Evolutionary conservation across 1,139 yeast species (phyloP).

Genomic region (Kodamaea alishanica): DNA sequence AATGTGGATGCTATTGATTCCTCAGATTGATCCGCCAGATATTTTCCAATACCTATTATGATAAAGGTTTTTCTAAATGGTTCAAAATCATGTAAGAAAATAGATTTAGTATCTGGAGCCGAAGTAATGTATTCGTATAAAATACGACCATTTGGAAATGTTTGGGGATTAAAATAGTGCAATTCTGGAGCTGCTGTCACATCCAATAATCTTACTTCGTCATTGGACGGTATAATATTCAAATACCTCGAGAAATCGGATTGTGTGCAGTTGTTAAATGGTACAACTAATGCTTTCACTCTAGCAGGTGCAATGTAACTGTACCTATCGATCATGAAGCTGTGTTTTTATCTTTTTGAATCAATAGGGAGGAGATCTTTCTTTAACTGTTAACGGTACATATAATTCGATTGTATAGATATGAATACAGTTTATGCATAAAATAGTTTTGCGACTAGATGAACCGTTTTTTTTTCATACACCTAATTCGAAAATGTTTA

Average conservation of each 20-base stretch:
- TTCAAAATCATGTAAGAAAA: conserved; percentile 81
- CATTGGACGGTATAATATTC: conserved; percentile 42
- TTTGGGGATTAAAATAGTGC: conserved; percentile 72
- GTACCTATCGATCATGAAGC: conserved; percentile 13
- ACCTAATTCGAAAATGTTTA: no score
- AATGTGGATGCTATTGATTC: conserved; percentile 24
- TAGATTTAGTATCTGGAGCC: conserved; percentile 51
- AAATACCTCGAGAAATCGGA: conserved; percentile 48
- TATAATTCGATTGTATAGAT: no score
- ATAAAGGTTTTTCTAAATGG: conserved; percentile 77
- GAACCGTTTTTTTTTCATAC: no score
- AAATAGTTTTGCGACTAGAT: no score
- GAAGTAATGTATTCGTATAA: conserved; percentile 53
- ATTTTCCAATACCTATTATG: conserved; percentile 60
- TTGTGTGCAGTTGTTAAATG: conserved; percentile 54
- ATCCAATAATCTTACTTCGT: conserved; percentile 71
- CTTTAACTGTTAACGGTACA: no score
- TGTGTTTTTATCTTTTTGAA: no score
- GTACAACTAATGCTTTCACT: conserved; percentile 67
- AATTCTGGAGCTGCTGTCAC: conserved; percentile 61
- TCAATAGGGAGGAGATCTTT: no score
- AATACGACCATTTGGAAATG: conserved; percentile 74
- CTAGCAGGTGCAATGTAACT: conserved; percentile 53
- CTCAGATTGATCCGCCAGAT: conserved; percentile 23
- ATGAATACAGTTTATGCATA: no score